phyloP scores from a whole-genome alignment of 176 grass and related monocot genomes.

The Stipa capillata region DNA sequence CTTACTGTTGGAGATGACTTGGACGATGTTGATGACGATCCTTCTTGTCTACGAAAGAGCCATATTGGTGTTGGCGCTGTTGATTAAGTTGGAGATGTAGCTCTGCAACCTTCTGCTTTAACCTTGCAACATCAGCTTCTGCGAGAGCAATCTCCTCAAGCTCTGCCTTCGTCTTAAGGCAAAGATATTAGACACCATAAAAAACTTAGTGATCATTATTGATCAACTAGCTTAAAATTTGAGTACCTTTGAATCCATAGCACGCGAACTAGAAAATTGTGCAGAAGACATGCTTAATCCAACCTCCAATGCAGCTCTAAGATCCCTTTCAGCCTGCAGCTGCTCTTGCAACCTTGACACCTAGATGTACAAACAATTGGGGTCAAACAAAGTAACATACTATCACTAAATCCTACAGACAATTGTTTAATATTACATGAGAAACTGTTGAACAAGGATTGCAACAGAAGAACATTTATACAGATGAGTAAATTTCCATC shows the following conservation, averaged over 20 bases:
- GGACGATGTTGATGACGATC: constrained; percentile 58
- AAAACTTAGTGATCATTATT: not conserved
- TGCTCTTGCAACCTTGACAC: constrained; percentile 99
- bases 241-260: constrained; percentile 94
- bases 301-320: constrained; percentile 97
- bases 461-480: not conserved
- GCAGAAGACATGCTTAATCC: constrained; percentile 92
- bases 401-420: not conserved
- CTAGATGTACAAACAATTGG: constrained; percentile 35
- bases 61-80: constrained; percentile 74
- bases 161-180: constrained; percentile 72
- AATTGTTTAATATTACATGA: not conserved
- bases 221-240: not conserved
- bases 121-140: constrained; percentile 81
- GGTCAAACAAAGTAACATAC: not conserved
- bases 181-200: constrained; percentile 4
- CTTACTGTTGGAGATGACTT: constrained; percentile 73
- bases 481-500: constrained; percentile 5
- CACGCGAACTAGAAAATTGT: constrained; percentile 59
- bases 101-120: constrained; percentile 92
- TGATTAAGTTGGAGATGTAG: constrained; percentile 98
- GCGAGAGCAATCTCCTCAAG: constrained; percentile 90
- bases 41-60: constrained; percentile 38
- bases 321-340: constrained; percentile 93
- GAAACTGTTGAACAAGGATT: not conserved